Conservation (phyloP, 495 filamentous ascomycete species). For the Penicillium paradoxum region DNA sequence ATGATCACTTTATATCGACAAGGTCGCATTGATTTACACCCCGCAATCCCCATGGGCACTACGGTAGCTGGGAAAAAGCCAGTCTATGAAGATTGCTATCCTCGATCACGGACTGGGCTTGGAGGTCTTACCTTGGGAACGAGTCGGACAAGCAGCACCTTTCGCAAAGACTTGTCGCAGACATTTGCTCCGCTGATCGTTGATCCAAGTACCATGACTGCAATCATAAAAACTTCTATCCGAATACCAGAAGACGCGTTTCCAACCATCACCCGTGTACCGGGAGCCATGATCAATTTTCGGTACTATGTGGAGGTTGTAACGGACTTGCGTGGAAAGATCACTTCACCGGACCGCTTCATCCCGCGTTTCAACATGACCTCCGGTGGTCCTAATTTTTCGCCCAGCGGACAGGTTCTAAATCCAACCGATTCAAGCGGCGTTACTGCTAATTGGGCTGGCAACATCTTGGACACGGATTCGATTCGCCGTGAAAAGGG, state of each 20-base stretch:
- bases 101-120: slow-evolving; percentile 64
- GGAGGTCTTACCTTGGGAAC: slow-evolving; percentile 78
- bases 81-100: slow-evolving; percentile 77
- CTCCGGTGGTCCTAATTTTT: slow-evolving; percentile 41
- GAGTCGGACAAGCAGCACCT: slow-evolving; percentile 75
- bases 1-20: slow-evolving; percentile 91
- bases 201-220: slow-evolving; percentile 70
- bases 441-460: slow-evolving; percentile 55
- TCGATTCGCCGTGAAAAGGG: slow-evolving; percentile 80
- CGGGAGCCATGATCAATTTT: slow-evolving; percentile 88
- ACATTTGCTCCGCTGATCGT: slow-evolving; percentile 81
- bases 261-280: slow-evolving; percentile 83
- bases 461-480: slow-evolving; percentile 84
- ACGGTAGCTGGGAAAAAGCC: slow-evolving; percentile 59
- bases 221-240: slow-evolving; percentile 72
- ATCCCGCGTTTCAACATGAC: slow-evolving; percentile 55
- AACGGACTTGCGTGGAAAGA: slow-evolving; percentile 82
- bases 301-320: slow-evolving; percentile 91
- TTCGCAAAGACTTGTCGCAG: slow-evolving; percentile 89
- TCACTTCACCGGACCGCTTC: slow-evolving; percentile 62
- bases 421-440: slow-evolving; percentile 38
- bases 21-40: slow-evolving; percentile 85
- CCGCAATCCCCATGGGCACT: slow-evolving; percentile 58
- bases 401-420: slow-evolving; percentile 45
- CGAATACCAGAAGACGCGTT: slow-evolving; percentile 87